Evolutionary conservation across 352 stramenopile genomes (phyloP).

Genomic region (Globisporangium parvum): DNA sequence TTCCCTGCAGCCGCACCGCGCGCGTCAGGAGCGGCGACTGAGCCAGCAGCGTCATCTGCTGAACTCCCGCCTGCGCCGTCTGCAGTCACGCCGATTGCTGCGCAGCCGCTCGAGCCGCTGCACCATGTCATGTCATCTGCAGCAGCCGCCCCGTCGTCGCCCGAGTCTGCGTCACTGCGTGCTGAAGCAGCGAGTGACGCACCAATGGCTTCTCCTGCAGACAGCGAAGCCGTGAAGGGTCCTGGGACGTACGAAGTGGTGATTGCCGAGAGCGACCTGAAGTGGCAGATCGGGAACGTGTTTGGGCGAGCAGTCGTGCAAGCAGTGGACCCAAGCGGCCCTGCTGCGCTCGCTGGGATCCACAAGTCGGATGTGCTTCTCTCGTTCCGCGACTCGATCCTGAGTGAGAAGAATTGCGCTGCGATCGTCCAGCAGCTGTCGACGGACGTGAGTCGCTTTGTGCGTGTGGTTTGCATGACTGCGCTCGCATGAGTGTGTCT

Average conservation of each 20-base stretch:
- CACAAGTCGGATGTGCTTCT: conserved; percentile 84
- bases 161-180: neutral
- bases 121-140: conserved; percentile 14
- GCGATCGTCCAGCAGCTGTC: conserved; percentile 74
- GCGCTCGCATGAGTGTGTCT: neutral
- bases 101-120: conserved; percentile 52
- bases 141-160: neutral
- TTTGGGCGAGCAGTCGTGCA: conserved; percentile 82
- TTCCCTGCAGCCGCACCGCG: conserved; percentile 18
- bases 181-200: conserved; percentile 6
- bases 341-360: conserved; percentile 60
- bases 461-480: neutral
- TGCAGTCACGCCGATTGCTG: conserved; percentile 37
- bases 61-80: conserved; percentile 31
- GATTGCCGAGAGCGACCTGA: conserved; percentile 66
- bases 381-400: conserved; percentile 57
- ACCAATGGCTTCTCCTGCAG: conserved; percentile 17
- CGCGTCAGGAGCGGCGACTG: conserved; percentile 10
- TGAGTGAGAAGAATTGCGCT: conserved; percentile 74
- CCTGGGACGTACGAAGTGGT: conserved; percentile 78
- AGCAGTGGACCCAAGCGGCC: conserved; percentile 55
- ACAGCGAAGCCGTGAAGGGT: conserved; percentile 43
- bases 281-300: conserved; percentile 81
- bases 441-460: conserved; percentile 43
- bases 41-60: conserved; percentile 20